These are phyloP conservation scores for Eimeria zaria DNA, from an alignment of 169 alveolate genomes.

Conservation along the genomic window DNA sequence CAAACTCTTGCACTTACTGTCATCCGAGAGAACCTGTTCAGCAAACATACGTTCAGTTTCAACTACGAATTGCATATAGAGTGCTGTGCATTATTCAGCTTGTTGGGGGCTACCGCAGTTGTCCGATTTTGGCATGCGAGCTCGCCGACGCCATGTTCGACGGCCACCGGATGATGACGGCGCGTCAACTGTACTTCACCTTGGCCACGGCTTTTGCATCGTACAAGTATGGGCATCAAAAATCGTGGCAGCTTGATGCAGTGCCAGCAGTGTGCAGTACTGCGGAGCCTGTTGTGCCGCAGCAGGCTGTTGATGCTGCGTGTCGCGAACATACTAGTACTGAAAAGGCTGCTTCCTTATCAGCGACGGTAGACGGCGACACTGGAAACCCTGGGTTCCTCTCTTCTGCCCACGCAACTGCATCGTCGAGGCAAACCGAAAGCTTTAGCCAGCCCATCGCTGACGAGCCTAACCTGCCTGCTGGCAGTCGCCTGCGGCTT, in stretches of 20 bases:
- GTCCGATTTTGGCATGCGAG: slow-evolving; percentile 83
- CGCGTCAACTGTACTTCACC: slow-evolving; percentile 83
- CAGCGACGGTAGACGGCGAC: not conserved
- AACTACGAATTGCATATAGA: not conserved
- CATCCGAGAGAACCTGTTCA: not conserved
- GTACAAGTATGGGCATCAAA: slow-evolving; percentile 13
- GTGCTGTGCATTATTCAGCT: slow-evolving; percentile 57
- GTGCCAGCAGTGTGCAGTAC: slow-evolving; percentile 14
- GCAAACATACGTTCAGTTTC: not conserved
- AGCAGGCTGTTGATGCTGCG: not conserved
- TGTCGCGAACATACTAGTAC: not conserved
- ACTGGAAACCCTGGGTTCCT: not conserved
- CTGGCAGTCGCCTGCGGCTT: slow-evolving; percentile 56
- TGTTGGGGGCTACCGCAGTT: slow-evolving; percentile 76
- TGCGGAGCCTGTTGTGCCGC: not conserved
- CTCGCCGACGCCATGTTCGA: slow-evolving; percentile 84
- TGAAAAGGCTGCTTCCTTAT: not conserved
- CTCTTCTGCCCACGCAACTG: not conserved
- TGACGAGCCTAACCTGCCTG: slow-evolving; percentile 40
- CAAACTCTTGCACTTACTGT: not conserved
- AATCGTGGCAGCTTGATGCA: slow-evolving; percentile 68
- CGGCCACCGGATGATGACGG: slow-evolving; percentile 79
- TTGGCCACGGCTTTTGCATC: slow-evolving; percentile 75
- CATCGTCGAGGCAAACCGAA: slow-evolving; percentile 14
- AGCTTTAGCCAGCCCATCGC: slow-evolving; percentile 6